Evolutionary conservation across 1,139 yeast genomes (phyloP).

Genomic region (Ogataea hybrid): DNA sequence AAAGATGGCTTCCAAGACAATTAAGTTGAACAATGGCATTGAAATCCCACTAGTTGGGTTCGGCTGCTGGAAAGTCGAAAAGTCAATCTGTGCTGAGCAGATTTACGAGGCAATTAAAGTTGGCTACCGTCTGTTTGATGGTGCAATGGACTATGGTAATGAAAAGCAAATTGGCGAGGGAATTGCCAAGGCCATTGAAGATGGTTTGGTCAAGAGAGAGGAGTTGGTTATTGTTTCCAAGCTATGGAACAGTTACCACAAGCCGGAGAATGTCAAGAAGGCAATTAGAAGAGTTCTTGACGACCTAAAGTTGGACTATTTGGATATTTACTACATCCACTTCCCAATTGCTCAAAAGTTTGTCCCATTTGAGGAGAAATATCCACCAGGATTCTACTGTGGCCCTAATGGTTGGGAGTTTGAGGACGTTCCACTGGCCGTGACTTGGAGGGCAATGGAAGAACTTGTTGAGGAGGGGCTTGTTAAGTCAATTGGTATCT

Average conservation of each 20-base stretch:
- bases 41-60: conserved; percentile 33
- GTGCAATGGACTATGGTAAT: conserved; percentile 78
- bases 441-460: conserved; percentile 82
- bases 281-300: conserved; percentile 63
- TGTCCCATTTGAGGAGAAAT: conserved; percentile 68
- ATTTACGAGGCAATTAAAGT: conserved; percentile 32
- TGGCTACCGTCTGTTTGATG: conserved; percentile 76
- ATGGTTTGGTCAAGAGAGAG: conserved; percentile 67
- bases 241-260: conserved; percentile 78
- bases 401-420: conserved; percentile 56
- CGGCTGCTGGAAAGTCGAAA: conserved; percentile 44
- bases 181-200: conserved; percentile 58
- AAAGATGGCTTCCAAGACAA: conserved; percentile 1
- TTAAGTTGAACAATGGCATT: conserved; percentile 30
- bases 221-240: conserved; percentile 77
- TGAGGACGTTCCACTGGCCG: conserved; percentile 69
- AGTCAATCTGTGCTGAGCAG: conserved; percentile 47
- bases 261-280: conserved; percentile 54
- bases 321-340: conserved; percentile 75
- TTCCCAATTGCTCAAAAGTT: conserved; percentile 77
- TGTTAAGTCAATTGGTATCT: conserved; percentile 75
- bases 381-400: conserved; percentile 73
- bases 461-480: conserved; percentile 58
- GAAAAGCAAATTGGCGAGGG: conserved; percentile 75
- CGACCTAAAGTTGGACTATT: conserved; percentile 65